These are phyloP conservation scores for Dorcoceras hygrometricum DNA, from an alignment of 257 asterid species.

Conservation along the genomic window DNA sequence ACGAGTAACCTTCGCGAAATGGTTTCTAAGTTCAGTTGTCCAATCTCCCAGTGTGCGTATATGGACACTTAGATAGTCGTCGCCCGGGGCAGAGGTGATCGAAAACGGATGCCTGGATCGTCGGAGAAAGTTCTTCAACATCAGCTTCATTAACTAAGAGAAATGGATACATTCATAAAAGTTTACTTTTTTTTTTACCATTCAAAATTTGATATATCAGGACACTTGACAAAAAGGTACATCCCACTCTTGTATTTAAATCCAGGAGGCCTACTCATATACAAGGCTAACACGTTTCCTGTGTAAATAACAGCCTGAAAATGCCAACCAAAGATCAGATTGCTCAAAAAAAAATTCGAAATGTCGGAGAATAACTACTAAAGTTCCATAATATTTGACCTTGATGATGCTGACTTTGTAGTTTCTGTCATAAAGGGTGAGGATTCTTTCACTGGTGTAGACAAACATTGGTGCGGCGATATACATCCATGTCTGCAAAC, in stretches of 20 bases:
- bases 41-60: slow-evolving; percentile 88
- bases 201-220: slow-evolving; percentile 69
- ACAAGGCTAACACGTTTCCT: slow-evolving; percentile 79
- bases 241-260: slow-evolving; percentile 95
- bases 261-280: slow-evolving; percentile 78
- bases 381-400: slow-evolving; percentile 33
- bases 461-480: slow-evolving; percentile 54
- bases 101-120: slow-evolving; percentile 88
- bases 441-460: slow-evolving; percentile 62
- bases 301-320: slow-evolving; percentile 81
- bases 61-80: slow-evolving; percentile 72
- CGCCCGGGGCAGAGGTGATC: slow-evolving; percentile 95
- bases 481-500: slow-evolving; percentile 88
- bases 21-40: slow-evolving; percentile 74
- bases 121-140: not conserved
- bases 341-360: not conserved
- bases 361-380: not conserved
- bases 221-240: slow-evolving; percentile 90
- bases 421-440: slow-evolving; percentile 56
- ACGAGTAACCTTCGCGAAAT: slow-evolving; percentile 54
- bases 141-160: not conserved
- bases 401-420: slow-evolving; percentile 53
- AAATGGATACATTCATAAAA: not conserved
- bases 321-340: not conserved
- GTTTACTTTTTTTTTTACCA: slow-evolving; percentile 54